Percentiles rank a stretch among this genome's conserved stretches.
These are phyloP conservation scores for Colletotrichum falcatum DNA, from an alignment of 2,329 filamentous ascomycete species.

Conservation along the genomic window DNA sequence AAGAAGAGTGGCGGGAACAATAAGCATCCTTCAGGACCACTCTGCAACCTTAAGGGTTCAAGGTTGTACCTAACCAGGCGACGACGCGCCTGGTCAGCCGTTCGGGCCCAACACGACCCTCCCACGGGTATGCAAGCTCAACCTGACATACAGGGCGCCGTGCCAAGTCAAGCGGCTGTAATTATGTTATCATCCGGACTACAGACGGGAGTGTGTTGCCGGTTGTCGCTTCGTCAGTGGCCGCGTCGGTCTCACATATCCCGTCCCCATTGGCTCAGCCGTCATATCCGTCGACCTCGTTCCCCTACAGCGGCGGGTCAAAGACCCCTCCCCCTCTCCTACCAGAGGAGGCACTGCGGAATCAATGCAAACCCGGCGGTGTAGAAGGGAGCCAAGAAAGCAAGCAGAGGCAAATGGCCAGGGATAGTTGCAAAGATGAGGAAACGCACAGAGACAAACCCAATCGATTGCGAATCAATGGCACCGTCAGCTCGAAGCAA, in stretches of 20 bases:
- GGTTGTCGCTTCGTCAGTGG: slow-evolving; percentile 6
- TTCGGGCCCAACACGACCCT: neutral
- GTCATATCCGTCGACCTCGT: neutral
- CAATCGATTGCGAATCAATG: slow-evolving; percentile 24
- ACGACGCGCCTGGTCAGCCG: too few species aligned
- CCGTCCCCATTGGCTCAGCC: neutral
- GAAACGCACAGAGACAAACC: neutral
- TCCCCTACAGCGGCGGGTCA: slow-evolving; percentile 5
- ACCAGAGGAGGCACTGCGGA: neutral
- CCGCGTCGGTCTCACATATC: neutral
- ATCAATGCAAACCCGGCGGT: neutral
- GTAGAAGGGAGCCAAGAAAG: neutral
- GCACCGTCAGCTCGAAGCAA: neutral
- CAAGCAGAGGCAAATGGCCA: neutral
- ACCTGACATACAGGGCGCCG: neutral
- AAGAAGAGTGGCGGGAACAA: neutral
- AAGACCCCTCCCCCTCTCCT: neutral
- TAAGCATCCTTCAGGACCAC: neutral
- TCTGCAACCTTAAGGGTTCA: neutral
- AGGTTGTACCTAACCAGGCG: neutral
- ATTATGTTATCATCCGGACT: neutral
- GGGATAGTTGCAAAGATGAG: neutral
- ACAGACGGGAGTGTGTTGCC: slow-evolving; percentile 8
- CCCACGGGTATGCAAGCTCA: neutral
- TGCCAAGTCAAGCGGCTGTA: slow-evolving; percentile 14